A percentile compares a stretch with the other conserved stretches of the same genome.
These are phyloP conservation scores for Hypoxylon sp. DNA, from an alignment of 2,329 filamentous ascomycete genomes.

Conservation along the genomic window DNA sequence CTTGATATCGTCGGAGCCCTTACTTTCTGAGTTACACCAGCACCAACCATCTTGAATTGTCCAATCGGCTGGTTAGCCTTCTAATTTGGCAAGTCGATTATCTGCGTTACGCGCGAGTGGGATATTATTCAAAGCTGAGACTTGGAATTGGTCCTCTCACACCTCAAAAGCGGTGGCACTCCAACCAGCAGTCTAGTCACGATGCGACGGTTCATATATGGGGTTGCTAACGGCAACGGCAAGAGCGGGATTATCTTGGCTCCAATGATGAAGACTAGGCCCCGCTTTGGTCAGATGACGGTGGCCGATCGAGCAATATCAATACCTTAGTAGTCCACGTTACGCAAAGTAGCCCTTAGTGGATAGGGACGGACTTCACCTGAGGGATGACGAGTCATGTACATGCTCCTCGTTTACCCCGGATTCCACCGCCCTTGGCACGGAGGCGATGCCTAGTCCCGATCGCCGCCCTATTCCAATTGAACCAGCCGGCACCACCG, in stretches of 20 bases:
- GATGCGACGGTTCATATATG: constrained; percentile 56
- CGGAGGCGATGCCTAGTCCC: constrained; percentile 15
- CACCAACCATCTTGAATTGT: constrained; percentile 62
- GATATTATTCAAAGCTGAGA: constrained; percentile 46
- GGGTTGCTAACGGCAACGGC: constrained; percentile 56
- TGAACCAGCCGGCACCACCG: constrained; percentile 24
- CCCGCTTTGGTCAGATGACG: constrained; percentile 46
- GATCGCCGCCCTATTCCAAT: constrained; percentile 25
- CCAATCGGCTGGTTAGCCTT: constrained; percentile 51
- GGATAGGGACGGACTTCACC: neutral
- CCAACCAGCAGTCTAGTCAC: constrained; percentile 55
- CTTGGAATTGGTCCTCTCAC: constrained; percentile 34
- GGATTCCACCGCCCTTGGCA: constrained; percentile 26
- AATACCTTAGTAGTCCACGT: constrained; percentile 22
- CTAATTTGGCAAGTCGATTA: constrained; percentile 54
- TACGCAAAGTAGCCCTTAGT: constrained; percentile 5
- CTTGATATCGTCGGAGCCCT: constrained; percentile 57
- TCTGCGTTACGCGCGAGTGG: constrained; percentile 52
- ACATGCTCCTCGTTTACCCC: constrained; percentile 29
- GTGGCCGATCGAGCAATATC: constrained; percentile 31
- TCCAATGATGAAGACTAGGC: constrained; percentile 59
- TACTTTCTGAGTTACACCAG: constrained; percentile 50
- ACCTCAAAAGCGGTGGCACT: constrained; percentile 49
- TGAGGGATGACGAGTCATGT: constrained; percentile 39
- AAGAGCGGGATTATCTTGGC: constrained; percentile 55